Evolutionary conservation across 495 filamentous ascomycete genomes (phyloP), one percentile per base, ranked within the genome.

Genomic region (Aspergillus baeticus): DNA sequence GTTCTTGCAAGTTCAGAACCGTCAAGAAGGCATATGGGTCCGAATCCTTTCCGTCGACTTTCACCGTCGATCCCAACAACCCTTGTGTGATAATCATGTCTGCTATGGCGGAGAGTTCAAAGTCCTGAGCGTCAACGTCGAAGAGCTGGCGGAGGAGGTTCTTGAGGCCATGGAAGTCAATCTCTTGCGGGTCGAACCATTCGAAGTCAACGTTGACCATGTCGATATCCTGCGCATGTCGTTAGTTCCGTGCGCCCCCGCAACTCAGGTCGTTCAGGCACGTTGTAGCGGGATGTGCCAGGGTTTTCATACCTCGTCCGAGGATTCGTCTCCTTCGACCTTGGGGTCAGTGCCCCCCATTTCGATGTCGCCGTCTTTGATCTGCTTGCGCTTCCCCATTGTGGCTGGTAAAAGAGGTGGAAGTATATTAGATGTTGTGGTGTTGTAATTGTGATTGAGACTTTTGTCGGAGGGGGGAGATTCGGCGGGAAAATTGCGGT

Each of bases 131-230:
- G 73, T 98, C 95, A 18, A 85, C 81, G 71, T 98, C 94, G 72
- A 99, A 85, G n/a, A 99, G 82, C 69, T 98, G 94, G 23, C 92
- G 88, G 23, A 97, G 77, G 7, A 99, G 84, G 21, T 84, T 87
- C 71, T 96, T 96, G 59, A 96, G 77, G 33, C 95, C 95, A 72
- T 98, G 92, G 72, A 98, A 98, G 67, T 99, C 95, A 63, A 93
- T 81, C 15, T 87, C 81, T 63, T 96, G 88, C 56, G 92, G 93
- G 76, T 97, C 94, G 76, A 98, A 98, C 84, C 89, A 96, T 74
- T 98, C 95, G 70, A 99, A 99, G 44, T 97, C 93, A 21, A 97
- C 91, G 69, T 96, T 89, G 57, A 99, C 84, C 69, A 94, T 88
- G 71, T 95, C 87, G 61, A 88, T 84, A 46, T 96, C 89, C 90